Conservation (phyloP, 495 filamentous ascomycete species). For the Penicillium canescens region DNA sequence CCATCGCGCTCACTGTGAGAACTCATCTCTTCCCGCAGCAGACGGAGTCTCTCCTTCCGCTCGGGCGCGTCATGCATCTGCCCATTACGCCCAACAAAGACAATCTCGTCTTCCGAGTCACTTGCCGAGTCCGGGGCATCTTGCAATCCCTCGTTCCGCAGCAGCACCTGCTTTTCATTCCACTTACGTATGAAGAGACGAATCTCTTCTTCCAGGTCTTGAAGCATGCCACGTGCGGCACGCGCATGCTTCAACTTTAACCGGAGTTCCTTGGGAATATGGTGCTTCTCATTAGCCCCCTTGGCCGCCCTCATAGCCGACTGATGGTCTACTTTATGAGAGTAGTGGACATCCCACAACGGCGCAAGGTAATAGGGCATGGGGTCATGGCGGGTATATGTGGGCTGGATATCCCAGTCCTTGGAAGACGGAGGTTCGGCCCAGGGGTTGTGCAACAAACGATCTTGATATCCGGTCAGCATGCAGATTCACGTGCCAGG, state of each 20-base stretch:
- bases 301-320: slow-evolving; percentile 41
- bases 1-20: slow-evolving; percentile 50
- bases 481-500: background rate
- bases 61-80: slow-evolving; percentile 64
- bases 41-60: slow-evolving; percentile 31
- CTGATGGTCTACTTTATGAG: slow-evolving; percentile 35
- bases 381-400: slow-evolving; percentile 65
- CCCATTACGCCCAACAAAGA: slow-evolving; percentile 82
- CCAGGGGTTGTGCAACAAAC: slow-evolving; percentile 82
- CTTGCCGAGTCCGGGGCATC: slow-evolving; percentile 53
- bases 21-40: slow-evolving; percentile 41
- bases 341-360: slow-evolving; percentile 76
- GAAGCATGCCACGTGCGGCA: slow-evolving; percentile 65
- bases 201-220: slow-evolving; percentile 65
- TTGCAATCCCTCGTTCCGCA: slow-evolving; percentile 46
- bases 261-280: slow-evolving; percentile 52
- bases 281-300: slow-evolving; percentile 41
- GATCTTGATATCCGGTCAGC: slow-evolving; percentile 56
- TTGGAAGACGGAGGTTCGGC: slow-evolving; percentile 73
- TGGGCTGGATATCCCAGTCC: slow-evolving; percentile 81
- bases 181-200: slow-evolving; percentile 60
- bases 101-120: slow-evolving; percentile 84
- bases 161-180: slow-evolving; percentile 47
- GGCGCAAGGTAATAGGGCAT: slow-evolving; percentile 91
- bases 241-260: slow-evolving; percentile 68